These are phyloP conservation scores for Danielia oregonensis DNA, from an alignment of 805 yeast genomes.

Conservation along the genomic window DNA sequence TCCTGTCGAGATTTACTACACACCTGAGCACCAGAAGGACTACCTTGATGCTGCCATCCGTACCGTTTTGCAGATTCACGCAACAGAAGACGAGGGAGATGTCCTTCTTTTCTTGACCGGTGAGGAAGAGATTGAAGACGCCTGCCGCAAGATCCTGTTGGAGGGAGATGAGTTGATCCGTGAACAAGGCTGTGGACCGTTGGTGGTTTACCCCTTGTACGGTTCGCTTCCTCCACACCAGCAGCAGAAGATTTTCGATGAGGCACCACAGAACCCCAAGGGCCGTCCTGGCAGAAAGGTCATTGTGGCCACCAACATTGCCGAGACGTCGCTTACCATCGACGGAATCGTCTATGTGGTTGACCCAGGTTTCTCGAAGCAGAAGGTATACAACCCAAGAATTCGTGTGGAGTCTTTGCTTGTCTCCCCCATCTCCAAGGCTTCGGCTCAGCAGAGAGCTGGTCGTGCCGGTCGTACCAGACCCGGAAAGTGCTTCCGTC, in stretches of 20 bases:
- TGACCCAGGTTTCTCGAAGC: conserved; percentile 96
- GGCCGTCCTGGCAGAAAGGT: conserved; percentile 96
- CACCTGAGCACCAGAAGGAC: conserved; percentile 95
- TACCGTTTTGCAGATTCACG: conserved; percentile 94
- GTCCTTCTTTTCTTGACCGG: conserved; percentile 85
- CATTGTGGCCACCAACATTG: conserved; percentile 89
- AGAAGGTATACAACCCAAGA: conserved; percentile 94
- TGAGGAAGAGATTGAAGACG: conserved; percentile 97
- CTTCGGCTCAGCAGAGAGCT: conserved; percentile 97
- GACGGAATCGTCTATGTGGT: conserved; percentile 97
- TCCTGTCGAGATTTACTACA: conserved; percentile 95
- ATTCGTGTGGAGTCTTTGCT: conserved; percentile 90
- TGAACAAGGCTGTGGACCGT: conserved; percentile 87
- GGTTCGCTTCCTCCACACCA: conserved; percentile 96
- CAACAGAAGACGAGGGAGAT: conserved; percentile 93
- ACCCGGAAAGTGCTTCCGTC: conserved; percentile 95
- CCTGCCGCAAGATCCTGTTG: conserved; percentile 79
- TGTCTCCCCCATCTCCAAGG: conserved; percentile 95
- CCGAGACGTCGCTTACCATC: conserved; percentile 95
- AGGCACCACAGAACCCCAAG: conserved; percentile 73
- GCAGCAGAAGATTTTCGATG: conserved; percentile 90
- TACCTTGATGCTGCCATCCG: conserved; percentile 92
- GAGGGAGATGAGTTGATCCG: conserved; percentile 88
- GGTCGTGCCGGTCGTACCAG: conserved; percentile 99
- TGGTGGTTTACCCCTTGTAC: conserved; percentile 86